Evolutionary conservation across 2,329 filamentous ascomycete species (phyloP), one percentile per base, ranked within the genome.

Genomic region (Dactylellina parvicollis): DNA sequence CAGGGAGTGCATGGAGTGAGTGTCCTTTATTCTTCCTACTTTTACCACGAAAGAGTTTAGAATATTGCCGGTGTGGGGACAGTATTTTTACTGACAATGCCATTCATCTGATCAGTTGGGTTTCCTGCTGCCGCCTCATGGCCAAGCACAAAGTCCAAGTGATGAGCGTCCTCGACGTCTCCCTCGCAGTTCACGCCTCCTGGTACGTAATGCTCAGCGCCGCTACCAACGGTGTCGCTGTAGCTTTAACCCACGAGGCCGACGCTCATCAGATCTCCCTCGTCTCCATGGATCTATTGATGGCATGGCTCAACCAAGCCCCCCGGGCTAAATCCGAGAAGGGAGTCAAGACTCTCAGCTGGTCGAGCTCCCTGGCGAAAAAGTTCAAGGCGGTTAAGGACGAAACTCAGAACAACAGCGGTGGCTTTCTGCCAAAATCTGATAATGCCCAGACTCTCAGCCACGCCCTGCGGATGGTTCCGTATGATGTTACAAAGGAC

Each of bases 331-430:
- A 18, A n/a, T 18, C 47, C 12, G 69, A 66, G 24, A 40, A 36
- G 18, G 69, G 69, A 10, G 69, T 73, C 1, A 73, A 60, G 60
- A 60, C 69, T 10, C 38, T 73, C 12, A 66, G 60, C 18, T 73
- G 69, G 69, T 30, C 69, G 5, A 32, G 22, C 14, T 60, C 55
- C 14, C 47, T 73, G 10, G 69, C 69, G 1, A 73, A 66, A 30
- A 73, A 66, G 49, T 73, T 73, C 40, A 73, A 73, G 30, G 46
- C 60, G 4, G 55, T 73, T 9, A 66, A 73, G 14, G 69, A 73
- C 38, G 69, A 73, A 42, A 73, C 69, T 10, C 69, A 60, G 26
- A 73, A 73, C 54, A 66, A 56, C 30, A 73, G 60, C n/a, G 46
- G 69, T 16, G 69, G 69, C 16, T 73, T 73, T 30, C 28, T 73